Base-by-base conservation (phyloP, 1,139 yeast species). In the Diutina neorugosa region DNA sequence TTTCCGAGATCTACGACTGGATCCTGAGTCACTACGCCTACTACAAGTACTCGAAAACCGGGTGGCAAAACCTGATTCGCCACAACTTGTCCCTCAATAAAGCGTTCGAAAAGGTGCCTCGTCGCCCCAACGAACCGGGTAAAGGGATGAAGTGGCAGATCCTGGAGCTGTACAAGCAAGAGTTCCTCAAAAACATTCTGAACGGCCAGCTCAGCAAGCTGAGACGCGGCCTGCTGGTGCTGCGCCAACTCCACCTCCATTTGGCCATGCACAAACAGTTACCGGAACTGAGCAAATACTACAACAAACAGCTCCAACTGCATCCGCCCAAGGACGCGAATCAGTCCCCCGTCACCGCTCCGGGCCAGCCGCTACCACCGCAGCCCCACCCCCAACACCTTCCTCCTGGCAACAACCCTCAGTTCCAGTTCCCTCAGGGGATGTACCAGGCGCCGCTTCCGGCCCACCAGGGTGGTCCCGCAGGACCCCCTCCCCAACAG, bases 101-200 rank as follows among this genome's bases (percentile, higher is more conserved):
- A 65, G 93, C 95, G 9, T 87, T 87, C 65, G 98, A 91, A 64
- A 93, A 93, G 69, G 97, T 91, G 25, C 96, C 98, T 25, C 78
- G 98, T 63, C 81, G 88, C 65, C 93, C 96, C 19, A 86, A 89
- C 66, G 98, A 93, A 68, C 97, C 98, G 0, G 98, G 99, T 34
- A 93, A 93, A 67, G 98, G 98, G 58, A 93, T 93, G 96, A 93
- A 93, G 69, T 93, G 99, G 99, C 95, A 90, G 69, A 91, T 93
- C 55, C 82, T 90, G 59, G 94, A 87, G 49, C 74, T 84, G 51
- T 90, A 86, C 65, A 85, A 86, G 62, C 84, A 82, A 53, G 98
- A 94, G 59, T 91, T 90, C 61, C 71, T 90, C 64, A 80, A 76
- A 59, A 87, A 89, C 69, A 82, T 91, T 67, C 81, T 80, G 57